Evolutionary conservation across 169 alveolate species (phyloP), one percentile per base, ranked within the genome.

Genomic region (Plasmodium malariae): DNA sequence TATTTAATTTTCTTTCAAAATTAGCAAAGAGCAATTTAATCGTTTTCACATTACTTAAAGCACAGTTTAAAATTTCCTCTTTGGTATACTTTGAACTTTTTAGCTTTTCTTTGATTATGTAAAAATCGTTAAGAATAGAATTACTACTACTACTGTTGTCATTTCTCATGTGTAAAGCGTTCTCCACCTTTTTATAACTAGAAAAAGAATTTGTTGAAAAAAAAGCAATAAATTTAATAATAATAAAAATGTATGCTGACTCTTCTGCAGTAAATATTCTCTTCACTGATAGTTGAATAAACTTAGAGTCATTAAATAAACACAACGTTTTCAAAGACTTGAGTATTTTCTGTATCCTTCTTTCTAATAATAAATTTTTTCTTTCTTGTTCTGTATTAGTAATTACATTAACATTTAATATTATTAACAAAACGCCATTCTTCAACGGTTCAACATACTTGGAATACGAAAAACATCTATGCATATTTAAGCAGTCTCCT

Each of bases 391-490:
- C 89, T 1, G 43, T 2, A 63, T 78, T 17, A 5, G 17, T 19
- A 14, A 78, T 21, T n/a, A 65, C 89, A 62, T 48, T 78, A 2
- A 78, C 89, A 54, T 78, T 78, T 26, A 78, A 26, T 17, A 78
- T 78, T 3, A 78, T 78, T 17, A 78, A n/a, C 19, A 78, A 40
- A 11, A 78, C 89, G 2, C 89, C 89, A 26, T 78, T 78, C 48
- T 78, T 91, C 30, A 95, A 92, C 1, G 97, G 97, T 69, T 95
- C 97, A 19, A 95, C 87, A 57, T 94, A 95, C 70, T 95, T 95
- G 3, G 96, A 71, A 89, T 94, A 94, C 19, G 96, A 94, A 88
- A 93, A 95, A 74, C 93, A 92, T 28, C 94, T 96, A 67, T 95
- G 92, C 91, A 94, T 90, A 32, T 96, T 93, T 54, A 95, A 88